Base-by-base conservation (phyloP, 129 eudicot species). In the Saussurea involucrata region DNA sequence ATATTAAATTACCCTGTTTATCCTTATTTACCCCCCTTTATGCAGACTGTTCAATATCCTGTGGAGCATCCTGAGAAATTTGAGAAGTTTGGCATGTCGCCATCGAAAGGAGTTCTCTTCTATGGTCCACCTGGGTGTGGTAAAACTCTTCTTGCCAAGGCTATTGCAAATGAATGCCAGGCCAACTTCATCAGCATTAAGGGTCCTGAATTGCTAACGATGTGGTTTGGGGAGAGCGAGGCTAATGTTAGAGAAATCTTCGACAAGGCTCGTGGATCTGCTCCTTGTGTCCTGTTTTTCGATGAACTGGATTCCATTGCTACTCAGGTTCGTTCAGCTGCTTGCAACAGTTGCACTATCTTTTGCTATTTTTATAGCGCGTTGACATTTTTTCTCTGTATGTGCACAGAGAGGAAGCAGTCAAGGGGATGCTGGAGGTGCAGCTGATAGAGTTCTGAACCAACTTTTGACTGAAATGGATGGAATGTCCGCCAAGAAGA, bases 71-170 rank as follows among this genome's bases (percentile, higher is more conserved):
- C 98, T 0, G 97, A 93, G 88, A 90, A 93, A 78, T 92, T 92
- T 68, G 98, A 92, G 83, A 89, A 87, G 68, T 89, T 89, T 34
- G 95, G 95, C 2, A 90, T 87, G 96, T 82, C 92, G 0, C 92
- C 96, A 13, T 90, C 92, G 1, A 87, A 81, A 80, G 98, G 98
- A 78, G 98, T 93, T 42, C 81, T 93, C 21, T 93, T 93, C 85
- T 93, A 93, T 55, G 98, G 98, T 6, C 98, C 98, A 64, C 98
- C 98, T 40, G 98, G 98, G 40, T 93, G 98, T 81, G 98, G 97
- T 29, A 93, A 93, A 84, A 93, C 97, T n/a, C 74, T 93, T 78
- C 81, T 93, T 53, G 98, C 98, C 63, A 93, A 93, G 82, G 98
- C 98, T 42, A 93, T 93, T 70, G 97, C 98, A n/a, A 93, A 87